Evolutionary conservation across 2,329 filamentous ascomycete species (phyloP), one percentile per base, ranked within the genome.

Genomic region (Neofusicoccum parvum): DNA sequence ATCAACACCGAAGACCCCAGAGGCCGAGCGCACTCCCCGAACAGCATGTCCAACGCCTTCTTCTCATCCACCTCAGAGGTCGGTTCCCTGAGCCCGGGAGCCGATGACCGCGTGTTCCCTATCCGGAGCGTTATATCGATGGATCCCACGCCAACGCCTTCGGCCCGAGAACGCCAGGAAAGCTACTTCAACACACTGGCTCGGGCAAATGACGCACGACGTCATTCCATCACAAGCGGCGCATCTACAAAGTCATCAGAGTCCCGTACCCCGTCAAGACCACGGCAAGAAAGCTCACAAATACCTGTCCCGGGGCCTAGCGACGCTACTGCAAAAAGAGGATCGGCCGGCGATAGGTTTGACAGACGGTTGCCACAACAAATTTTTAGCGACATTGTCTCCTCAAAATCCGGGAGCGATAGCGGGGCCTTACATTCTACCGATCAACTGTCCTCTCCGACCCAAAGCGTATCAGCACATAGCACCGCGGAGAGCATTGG

Each of bases 61-160:
- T 60, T 70, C 23, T 65, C 65, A 15, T 69, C 73, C 1, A 70
- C 70, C 32, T 67, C 65, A n/a, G 72, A 73, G 27, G 66, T 69
- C 14, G 75, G 72, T 48, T 62, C 70, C 6, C 69, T 80, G 54
- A 81, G 79, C 68, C 80, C 80, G 17, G 75, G 74, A 45, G 70
- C 77, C 4, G 74, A 79, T 53, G 85, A 94, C 71, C 85, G 90
- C 64, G 90, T 94, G 5, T 94, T 91, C 65, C 91, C 91, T n/a
- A 90, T 94, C 37, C 87, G 90, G 56, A 93, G 90, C n/a, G 88
- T 92, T 49, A 82, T 94, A 27, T 91, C 87, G 6, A 86, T 94
- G 46, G 88, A 91, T 70, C 86, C 86, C 6, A 78, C 76, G 11
- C 77, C 79, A 1, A 82, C 79, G 4, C 75, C 75, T 3, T 70